phyloP scores from a whole-genome alignment of 257 asterid genomes.

The Fraxinus cuspidata region DNA sequence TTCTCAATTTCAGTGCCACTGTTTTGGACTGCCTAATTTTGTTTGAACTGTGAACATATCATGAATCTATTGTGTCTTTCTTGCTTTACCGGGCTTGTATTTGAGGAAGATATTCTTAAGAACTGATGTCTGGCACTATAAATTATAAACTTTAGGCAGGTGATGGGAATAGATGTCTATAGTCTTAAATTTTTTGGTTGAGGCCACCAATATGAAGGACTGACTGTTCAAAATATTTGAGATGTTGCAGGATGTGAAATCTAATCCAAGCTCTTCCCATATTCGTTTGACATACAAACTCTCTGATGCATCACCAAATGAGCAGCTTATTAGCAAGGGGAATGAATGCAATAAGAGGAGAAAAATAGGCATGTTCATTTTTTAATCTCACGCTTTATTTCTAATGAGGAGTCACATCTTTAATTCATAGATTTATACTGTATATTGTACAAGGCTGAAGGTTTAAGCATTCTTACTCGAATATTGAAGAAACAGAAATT shows the following conservation, averaged over 20 bases:
- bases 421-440: slow-evolving; percentile 13
- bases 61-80: not conserved
- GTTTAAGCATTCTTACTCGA: slow-evolving; percentile 14
- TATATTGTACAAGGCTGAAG: not conserved
- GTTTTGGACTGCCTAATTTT: slow-evolving; percentile 1
- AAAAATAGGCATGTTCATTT: slow-evolving; percentile 51
- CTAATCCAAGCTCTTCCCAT: slow-evolving; percentile 52
- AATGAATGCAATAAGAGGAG: slow-evolving; percentile 75
- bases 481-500: slow-evolving; percentile 14
- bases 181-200: slow-evolving; percentile 20
- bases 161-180: slow-evolving; percentile 11
- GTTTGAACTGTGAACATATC: not conserved
- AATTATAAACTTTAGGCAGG: not conserved
- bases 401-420: not conserved
- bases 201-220: slow-evolving; percentile 7
- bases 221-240: slow-evolving; percentile 23
- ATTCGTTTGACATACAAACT: slow-evolving; percentile 62
- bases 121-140: slow-evolving; percentile 18
- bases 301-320: slow-evolving; percentile 42
- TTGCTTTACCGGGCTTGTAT: not conserved
- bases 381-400: not conserved
- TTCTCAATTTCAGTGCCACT: slow-evolving; percentile 9
- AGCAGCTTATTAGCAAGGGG: slow-evolving; percentile 34
- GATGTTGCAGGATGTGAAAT: slow-evolving; percentile 61
- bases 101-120: not conserved